Conservation (phyloP, 768 basidiomycete species). For the Agrocybe pediades region DNA sequence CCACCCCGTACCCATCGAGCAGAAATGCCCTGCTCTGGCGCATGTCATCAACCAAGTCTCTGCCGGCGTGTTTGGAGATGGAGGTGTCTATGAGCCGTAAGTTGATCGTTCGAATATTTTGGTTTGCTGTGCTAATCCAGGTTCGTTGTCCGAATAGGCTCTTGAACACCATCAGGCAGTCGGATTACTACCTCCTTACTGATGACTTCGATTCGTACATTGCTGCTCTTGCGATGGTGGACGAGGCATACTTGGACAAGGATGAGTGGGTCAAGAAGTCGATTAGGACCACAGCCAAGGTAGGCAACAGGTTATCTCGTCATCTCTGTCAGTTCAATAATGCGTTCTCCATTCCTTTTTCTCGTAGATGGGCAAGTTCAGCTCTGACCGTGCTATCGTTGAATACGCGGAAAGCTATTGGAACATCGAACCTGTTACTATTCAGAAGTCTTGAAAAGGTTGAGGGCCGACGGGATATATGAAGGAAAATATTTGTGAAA, state of each 20-base stretch:
- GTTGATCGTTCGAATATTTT: conserved; percentile 25
- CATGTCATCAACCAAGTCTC: conserved; percentile 78
- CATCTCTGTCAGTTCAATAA: background rate
- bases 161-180: conserved; percentile 74
- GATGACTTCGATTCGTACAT: conserved; percentile 97
- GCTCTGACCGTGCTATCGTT: conserved; percentile 89
- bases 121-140: conserved; percentile 4
- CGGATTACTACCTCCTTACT: conserved; percentile 79
- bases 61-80: conserved; percentile 79
- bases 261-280: conserved; percentile 92
- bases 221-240: conserved; percentile 81
- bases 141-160: conserved; percentile 41
- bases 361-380: conserved; percentile 91
- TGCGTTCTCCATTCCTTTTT: background rate
- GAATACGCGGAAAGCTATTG: conserved; percentile 91
- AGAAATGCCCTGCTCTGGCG: conserved; percentile 84
- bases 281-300: conserved; percentile 80
- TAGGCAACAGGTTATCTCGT: conserved; percentile 17
- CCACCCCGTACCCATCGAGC: conserved; percentile 75
- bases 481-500: no score
- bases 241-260: conserved; percentile 83
- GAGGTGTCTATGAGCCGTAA: conserved; percentile 81
- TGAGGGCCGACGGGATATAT: background rate
- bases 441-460: conserved; percentile 10
- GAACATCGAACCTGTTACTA: conserved; percentile 61